Conservation (phyloP, 345 rosid genomes). For the Arabis alpina region DNA sequence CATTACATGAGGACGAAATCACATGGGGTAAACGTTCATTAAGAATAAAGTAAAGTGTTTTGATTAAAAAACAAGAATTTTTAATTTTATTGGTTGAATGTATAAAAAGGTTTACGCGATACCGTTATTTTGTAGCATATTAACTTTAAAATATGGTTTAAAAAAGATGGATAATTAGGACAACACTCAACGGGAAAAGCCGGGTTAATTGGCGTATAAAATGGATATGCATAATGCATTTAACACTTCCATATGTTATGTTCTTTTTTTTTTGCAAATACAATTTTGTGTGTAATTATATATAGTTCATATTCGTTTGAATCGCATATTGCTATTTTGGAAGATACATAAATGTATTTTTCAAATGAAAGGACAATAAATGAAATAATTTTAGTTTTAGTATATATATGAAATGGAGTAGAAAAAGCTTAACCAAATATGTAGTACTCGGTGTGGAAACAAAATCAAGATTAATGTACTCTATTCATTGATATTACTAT, state of each 20-base stretch:
- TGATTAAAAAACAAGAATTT: constrained; percentile 28
- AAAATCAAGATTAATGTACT: neutral
- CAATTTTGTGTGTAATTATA: neutral
- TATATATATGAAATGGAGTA: neutral
- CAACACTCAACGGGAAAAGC: constrained; percentile 48
- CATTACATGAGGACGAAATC: constrained; percentile 65
- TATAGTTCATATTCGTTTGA: neutral
- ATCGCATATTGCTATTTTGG: neutral
- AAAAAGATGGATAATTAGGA: constrained; percentile 5
- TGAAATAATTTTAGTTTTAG: neutral
- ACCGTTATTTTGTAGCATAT: constrained; percentile 25
- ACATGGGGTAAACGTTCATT: constrained; percentile 79
- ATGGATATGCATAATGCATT: constrained; percentile 48
- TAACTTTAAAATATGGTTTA: constrained; percentile 1
- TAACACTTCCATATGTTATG: constrained; percentile 43
- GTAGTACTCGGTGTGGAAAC: neutral
- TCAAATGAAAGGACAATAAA: neutral
- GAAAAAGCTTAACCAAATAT: neutral
- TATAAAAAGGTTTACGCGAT: constrained; percentile 17
- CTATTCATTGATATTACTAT: neutral
- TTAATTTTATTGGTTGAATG: constrained; percentile 4
- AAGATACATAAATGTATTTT: neutral
- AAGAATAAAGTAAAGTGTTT: constrained; percentile 49
- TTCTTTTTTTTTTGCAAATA: constrained; percentile 5
- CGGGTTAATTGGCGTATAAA: constrained; percentile 71